Base-by-base conservation (phyloP, 345 rosid species). In the Turritis glabra region DNA sequence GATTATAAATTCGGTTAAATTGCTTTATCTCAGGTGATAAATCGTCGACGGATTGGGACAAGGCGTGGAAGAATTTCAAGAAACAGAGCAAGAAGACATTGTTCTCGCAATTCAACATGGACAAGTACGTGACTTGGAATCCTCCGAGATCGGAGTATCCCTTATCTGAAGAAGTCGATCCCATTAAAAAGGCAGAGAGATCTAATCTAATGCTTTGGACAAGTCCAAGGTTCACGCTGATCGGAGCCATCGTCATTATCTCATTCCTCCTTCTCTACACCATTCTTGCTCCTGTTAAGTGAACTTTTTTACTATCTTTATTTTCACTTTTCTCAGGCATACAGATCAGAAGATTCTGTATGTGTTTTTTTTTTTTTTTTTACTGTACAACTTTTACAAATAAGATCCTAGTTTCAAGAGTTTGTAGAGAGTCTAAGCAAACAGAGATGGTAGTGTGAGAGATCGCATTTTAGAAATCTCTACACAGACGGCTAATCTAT, bases 61-160 rank as follows among this genome's bases (percentile, higher is more conserved):
- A 87, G 77, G 97, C 97, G 5, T 94, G 97, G 97, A 80, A 90
- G 30, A 88, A 23, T 56, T 88, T 90, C 86, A 91, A 47, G 90
- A 91, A 89, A 73, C 87, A 80, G 47, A 95, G 97, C 73, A 94
- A 92, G 76, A 91, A 88, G 58, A 68, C 85, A 8, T 43, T 88
- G 26, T 85, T 90, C 71, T 84, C 97, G 0, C 76, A 74, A 55
- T 94, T 91, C 77, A 85, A 85, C 8, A 86, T 88, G 0, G 47
- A 90, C 79, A 94, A 94, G 77, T 94, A 94, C 61, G 98, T 94
- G 79, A 90, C 79, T 13, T 91, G 97, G 98, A 91, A 94, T 72
- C 97, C 97, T 5, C 86, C 57, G 68, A 85, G 77, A 62, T 90
- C 97, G 23, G 77, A 89, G 67, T 91, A 83, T 80, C 96, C 97